Evolutionary conservation across 306 rosid species (phyloP).

Genomic region (Trifolium fragiferum): DNA sequence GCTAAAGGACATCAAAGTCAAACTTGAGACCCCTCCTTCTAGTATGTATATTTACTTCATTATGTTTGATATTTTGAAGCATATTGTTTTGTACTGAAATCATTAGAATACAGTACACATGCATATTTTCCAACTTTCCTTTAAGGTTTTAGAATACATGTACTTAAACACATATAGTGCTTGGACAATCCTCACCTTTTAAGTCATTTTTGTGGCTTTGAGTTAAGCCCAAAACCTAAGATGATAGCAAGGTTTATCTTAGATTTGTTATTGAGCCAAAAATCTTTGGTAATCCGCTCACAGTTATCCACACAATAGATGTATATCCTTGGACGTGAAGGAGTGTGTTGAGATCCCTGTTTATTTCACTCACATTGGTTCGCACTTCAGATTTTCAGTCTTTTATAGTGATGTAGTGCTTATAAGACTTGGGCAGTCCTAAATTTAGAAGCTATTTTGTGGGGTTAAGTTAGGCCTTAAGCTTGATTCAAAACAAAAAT

Average conservation of each 20-base stretch:
- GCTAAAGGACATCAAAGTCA: constrained; percentile 46
- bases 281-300: neutral
- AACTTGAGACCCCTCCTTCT: constrained; percentile 41
- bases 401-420: neutral
- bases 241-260: neutral
- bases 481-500: no score
- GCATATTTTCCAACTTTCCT: constrained; percentile 8
- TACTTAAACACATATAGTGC: neutral
- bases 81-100: neutral
- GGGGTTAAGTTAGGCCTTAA: neutral
- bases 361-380: neutral
- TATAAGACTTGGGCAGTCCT: neutral
- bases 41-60: constrained; percentile 49
- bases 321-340: neutral
- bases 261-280: neutral
- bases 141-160: constrained; percentile 1
- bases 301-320: neutral
- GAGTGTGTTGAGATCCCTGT: neutral
- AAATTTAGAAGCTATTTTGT: neutral
- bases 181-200: neutral
- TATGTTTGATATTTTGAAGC: constrained; percentile 23
- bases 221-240: neutral
- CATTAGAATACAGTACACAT: neutral
- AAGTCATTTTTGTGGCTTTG: neutral
- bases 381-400: neutral